These are phyloP conservation scores for Carpinus viminea DNA, from an alignment of 306 rosid species.

Conservation along the genomic window DNA sequence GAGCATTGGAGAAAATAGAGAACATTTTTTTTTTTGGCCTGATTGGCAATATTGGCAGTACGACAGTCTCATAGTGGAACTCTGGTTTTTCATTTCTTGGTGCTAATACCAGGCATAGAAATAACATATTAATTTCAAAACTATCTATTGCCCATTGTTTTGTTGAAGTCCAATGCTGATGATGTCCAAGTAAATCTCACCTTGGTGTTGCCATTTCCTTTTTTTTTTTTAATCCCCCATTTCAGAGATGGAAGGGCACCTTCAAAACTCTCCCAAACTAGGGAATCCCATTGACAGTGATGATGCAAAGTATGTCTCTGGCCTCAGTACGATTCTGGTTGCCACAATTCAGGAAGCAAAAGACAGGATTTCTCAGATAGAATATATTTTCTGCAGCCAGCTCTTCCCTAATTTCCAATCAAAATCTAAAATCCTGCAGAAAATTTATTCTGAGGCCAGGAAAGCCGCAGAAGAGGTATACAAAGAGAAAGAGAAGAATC, in stretches of 20 bases:
- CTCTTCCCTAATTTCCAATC: slow-evolving; percentile 64
- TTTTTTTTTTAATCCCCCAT: not conserved
- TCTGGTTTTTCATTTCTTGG: not conserved
- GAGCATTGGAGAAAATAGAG: not conserved
- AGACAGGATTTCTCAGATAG: slow-evolving; percentile 75
- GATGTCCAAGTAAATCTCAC: not conserved
- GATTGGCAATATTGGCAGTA: not conserved
- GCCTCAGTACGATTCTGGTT: slow-evolving; percentile 77
- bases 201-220: not conserved
- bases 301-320: slow-evolving; percentile 44
- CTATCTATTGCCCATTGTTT: not conserved
- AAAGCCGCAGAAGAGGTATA: slow-evolving; percentile 37
- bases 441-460: slow-evolving; percentile 34
- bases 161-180: not conserved
- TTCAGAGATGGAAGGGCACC: slow-evolving; percentile 39
- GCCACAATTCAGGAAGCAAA: slow-evolving; percentile 86
- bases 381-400: slow-evolving; percentile 72
- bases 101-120: not conserved
- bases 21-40: not conserved
- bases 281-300: slow-evolving; percentile 32
- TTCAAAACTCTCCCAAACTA: slow-evolving; percentile 33
- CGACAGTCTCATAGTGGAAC: not conserved
- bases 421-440: slow-evolving; percentile 37
- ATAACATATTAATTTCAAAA: not conserved
- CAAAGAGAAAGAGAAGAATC: slow-evolving; percentile 45